Percentiles rank a stretch among this genome's conserved stretches.
Conservation (phyloP, 495 filamentous ascomycete species). For the Amphirosellinia nigrospora region DNA sequence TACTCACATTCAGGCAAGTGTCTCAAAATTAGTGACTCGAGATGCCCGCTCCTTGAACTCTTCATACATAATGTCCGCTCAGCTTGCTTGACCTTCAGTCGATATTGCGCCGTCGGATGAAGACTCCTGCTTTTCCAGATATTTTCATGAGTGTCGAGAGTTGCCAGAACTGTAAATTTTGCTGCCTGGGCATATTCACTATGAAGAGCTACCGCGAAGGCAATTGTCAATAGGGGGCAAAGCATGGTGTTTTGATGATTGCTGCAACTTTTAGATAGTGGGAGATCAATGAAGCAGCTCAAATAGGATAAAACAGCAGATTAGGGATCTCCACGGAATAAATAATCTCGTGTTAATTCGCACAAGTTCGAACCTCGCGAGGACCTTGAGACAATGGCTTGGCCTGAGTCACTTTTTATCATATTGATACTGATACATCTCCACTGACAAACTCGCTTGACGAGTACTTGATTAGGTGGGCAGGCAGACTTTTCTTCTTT, state of each 20-base stretch:
- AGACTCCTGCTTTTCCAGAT: slow-evolving; percentile 41
- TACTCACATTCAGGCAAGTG: slow-evolving; percentile 25
- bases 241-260: background rate
- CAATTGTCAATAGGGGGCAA: background rate
- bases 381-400: too few relatives aligned
- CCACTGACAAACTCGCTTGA: too few relatives aligned
- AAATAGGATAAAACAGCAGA: background rate
- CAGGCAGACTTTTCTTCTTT: too few relatives aligned
- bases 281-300: background rate
- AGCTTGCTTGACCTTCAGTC: slow-evolving; percentile 43
- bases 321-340: background rate
- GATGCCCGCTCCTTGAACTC: slow-evolving; percentile 20
- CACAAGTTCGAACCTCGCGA: too few relatives aligned
- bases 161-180: slow-evolving; percentile 36
- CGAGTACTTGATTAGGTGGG: too few relatives aligned
- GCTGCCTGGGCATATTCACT: background rate
- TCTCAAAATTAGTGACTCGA: slow-evolving; percentile 16
- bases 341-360: too few relatives aligned
- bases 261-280: background rate
- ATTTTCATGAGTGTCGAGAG: slow-evolving; percentile 39
- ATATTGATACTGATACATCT: too few relatives aligned
- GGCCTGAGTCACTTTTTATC: too few relatives aligned
- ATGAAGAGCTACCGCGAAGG: background rate
- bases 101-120: slow-evolving; percentile 47
- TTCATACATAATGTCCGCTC: slow-evolving; percentile 22